Evolutionary conservation across 441 rosid species (phyloP), one percentile per base, ranked within the genome.

Genomic region (Gossypium aridum): DNA sequence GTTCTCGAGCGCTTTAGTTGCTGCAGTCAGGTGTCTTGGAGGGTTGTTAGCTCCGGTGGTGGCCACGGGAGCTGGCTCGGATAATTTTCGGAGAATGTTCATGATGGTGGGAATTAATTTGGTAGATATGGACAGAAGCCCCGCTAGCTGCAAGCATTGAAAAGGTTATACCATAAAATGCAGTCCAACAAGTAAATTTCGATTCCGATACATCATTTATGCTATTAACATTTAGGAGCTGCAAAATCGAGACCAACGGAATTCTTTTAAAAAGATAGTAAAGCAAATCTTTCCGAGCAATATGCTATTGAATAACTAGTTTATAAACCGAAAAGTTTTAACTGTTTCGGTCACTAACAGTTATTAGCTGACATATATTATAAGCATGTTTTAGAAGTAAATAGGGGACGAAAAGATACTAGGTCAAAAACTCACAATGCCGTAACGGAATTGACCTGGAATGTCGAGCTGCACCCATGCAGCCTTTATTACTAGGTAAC

Each of bases 381-480:
- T 45, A 20, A 22, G 55, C 55, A 66, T 66, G 55, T n/a, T 28
- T 13, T 8, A 67, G 1, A 23, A 66, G 8, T 53, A 69, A 53
- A 53, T 19, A 49, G 9, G 45, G 45, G 26, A 16, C 47, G 12
- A 62, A 16, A 31, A 22, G 56, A 34, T 23, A 19, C 26, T 13
- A 71, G 49, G 53, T 31, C 0, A 6, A 72, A 39, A 55, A 85
- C 98, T 87, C 75, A 96, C 99, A 78, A 87, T 84, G 25, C 99
- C 99, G 70, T 92, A 71, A 49, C 80, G 93, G 85, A 93, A 96
- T 85, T 86, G 92, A 45, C 86, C 93, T 8, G 97, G 72, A 75
- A 96, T 76, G 75, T 96, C 93, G 72, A 93, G 83, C 80, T 93
- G 99, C 80, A 90, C 93, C 98, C 98, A 96, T 51, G 92, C 80